Evolutionary conservation across 306 rosid genomes (phyloP).

Genomic region (Luffa aegyptiaca): DNA sequence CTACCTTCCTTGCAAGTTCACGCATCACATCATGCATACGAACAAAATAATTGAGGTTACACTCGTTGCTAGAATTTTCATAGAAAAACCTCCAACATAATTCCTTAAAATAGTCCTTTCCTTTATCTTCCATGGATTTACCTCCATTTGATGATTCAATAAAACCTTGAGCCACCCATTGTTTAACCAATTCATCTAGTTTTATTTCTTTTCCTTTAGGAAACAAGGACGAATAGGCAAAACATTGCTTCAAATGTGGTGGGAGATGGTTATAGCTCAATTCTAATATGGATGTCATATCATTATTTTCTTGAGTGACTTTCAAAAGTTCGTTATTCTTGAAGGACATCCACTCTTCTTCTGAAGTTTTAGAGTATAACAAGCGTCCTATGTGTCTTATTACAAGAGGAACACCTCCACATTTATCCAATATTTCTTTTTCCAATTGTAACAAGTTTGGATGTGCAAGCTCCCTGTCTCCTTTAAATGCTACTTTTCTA

Average conservation of each 20-base stretch:
- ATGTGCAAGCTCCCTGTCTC: neutral
- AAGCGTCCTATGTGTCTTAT: conserved; percentile 23
- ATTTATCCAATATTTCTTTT: conserved; percentile 21
- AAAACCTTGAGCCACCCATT: conserved; percentile 27
- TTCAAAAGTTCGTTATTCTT: conserved; percentile 19
- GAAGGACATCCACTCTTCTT: conserved; percentile 15
- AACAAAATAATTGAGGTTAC: neutral
- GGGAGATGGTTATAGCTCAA: conserved; percentile 33
- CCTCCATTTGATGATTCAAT: neutral
- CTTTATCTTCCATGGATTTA: neutral
- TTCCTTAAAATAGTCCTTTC: no score
- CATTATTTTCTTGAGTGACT: neutral
- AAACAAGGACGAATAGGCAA: no score
- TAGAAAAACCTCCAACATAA: no score
- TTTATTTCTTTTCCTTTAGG: no score
- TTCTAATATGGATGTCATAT: conserved; percentile 21
- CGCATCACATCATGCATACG: conserved; percentile 33
- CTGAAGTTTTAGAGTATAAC: conserved; percentile 11
- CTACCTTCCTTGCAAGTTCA: conserved; percentile 28
- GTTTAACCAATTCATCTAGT: conserved; percentile 14
- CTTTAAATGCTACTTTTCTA: conserved; percentile 15
- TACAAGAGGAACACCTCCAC: conserved; percentile 41
- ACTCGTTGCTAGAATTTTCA: no score
- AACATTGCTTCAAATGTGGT: no score
- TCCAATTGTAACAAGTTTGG: conserved; percentile 14